Percentiles rank a stretch among this genome's conserved stretches.
These are phyloP conservation scores for Acacia pycnantha DNA, from an alignment of 331 rosid species.

Conservation along the genomic window DNA sequence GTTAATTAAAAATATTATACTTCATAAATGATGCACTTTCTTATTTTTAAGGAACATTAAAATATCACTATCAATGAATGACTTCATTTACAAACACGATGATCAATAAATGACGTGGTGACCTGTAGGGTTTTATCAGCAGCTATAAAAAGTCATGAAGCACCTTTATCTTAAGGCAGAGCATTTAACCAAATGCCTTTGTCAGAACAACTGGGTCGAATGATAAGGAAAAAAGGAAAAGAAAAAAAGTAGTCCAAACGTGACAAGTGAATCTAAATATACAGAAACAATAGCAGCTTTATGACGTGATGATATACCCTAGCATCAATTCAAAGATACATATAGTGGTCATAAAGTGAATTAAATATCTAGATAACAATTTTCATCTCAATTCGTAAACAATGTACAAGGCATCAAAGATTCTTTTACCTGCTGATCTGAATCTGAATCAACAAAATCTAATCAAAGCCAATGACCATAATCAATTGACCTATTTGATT, in stretches of 20 bases:
- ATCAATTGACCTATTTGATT: constrained; percentile 6
- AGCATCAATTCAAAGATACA: constrained; percentile 30
- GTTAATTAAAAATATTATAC: too few species aligned
- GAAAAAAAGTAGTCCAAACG: background rate
- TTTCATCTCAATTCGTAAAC: constrained; percentile 24
- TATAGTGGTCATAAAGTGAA: constrained; percentile 18
- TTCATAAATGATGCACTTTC: too few species aligned
- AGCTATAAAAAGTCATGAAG: background rate
- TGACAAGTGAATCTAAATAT: constrained; percentile 18
- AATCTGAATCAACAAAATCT: constrained; percentile 28
- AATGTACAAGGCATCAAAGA: constrained; percentile 37
- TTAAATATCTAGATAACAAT: constrained; percentile 27
- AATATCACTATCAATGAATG: too few species aligned
- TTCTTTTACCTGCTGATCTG: constrained; percentile 7
- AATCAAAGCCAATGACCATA: constrained; percentile 31
- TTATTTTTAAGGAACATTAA: too few species aligned
- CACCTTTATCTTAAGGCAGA: background rate
- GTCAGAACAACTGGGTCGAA: background rate
- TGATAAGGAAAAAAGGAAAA: background rate
- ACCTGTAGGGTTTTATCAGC: background rate
- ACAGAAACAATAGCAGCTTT: constrained; percentile 29
- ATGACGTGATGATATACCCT: constrained; percentile 19
- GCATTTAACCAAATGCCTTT: background rate
- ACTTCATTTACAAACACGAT: background rate
- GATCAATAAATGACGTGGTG: background rate